Base-by-base conservation (phyloP, 345 rosid genomes). In the Eucalyptus camaldulensis region DNA sequence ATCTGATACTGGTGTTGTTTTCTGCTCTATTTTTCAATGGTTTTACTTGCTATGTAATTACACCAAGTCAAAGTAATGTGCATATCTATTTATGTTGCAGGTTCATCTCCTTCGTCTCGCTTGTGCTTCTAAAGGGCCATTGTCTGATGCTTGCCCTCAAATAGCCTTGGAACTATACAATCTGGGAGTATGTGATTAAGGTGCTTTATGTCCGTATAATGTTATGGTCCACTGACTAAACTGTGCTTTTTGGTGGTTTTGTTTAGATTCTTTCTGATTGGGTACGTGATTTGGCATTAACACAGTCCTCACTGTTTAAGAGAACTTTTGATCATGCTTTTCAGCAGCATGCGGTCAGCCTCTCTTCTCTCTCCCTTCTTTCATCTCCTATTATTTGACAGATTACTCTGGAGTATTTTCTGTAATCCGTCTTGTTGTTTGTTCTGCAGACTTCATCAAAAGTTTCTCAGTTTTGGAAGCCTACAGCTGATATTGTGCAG, bases 381-480 rank as follows among this genome's bases (percentile, higher is more conserved):
- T 90, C 50, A 54, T 88, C 53, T 67, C 37, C 37, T 40, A 37
- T 60, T n/a, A 58, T 85, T 53, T 13, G 24, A 88, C 12, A 27
- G 76, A 37, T 90, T 40, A 86, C 72, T 69, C 87, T 65, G 86
- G 54, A 89, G 67, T 89, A 87, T 87, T 40, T 87, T 89, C 88
- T 40, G 85, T 8, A n/a, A n/a, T 65, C 72, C 56, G 44, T 81
- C 60, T 24, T 43, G 87, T 88, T 89, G 33, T 91, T 60, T 62
- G 69, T 69, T 89, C 76, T 87, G 87, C 89, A 97, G 99, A 95
- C 91, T 88, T 94, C 98, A 62, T 95, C 99, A 51, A 93, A 89
- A 89, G 93, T 94, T 89, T 95, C 99, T 91, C 98, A 94, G 88
- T 97, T 97, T 93, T 97, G 99, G 99, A 94, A 94, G 92, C 94